Evolutionary conservation across 441 rosid genomes (phyloP), one percentile per base, ranked within the genome.

Genomic region (Adansonia rubrostipa): DNA sequence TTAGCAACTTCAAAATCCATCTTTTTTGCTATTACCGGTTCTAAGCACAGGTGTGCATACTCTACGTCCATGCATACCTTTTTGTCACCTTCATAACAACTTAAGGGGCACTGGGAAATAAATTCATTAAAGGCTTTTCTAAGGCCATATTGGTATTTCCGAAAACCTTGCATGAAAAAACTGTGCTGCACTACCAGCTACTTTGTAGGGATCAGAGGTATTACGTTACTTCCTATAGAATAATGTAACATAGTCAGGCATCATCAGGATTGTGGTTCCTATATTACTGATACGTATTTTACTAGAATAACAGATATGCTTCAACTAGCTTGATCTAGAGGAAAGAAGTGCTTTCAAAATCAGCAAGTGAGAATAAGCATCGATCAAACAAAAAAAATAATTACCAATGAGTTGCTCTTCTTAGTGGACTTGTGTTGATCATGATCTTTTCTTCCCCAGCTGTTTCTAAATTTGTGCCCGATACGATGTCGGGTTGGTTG

Each of bases 401-500:
- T 81, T 93, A 96, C 99, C 93, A 80, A 71, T 53, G 95, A 85
- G 79, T 57, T 82, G 85, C 84, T 89, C 90, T 93, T 96, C 87
- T 89, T 96, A 40, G 86, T 6, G 36, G 81, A 81, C 87, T 89
- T 96, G 77, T 54, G 78, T 51, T 92, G 22, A 51, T 71, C 98
- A 7, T 86, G 42, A 4, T 96, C 97, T 88, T 87, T 89, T 84
- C 95, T 90, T 81, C 90, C 95, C 95, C 97, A 88, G 86, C 98
- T 93, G 87, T 92, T 94, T 67, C 95, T 89, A 80, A 94, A 91
- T 48, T 93, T 93, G 20, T 86, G 70, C 48, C 98, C 98, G 14
- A 92, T 88, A 6, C 97, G 94, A 83, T 84, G 88, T 70, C 83
- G 90, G 0, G 95, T 88, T 19, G 85, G 81, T 67, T 85, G 92